phyloP scores from a whole-genome alignment of 1,284 basidiomycete genomes.

The Porphyrellus sp. region DNA sequence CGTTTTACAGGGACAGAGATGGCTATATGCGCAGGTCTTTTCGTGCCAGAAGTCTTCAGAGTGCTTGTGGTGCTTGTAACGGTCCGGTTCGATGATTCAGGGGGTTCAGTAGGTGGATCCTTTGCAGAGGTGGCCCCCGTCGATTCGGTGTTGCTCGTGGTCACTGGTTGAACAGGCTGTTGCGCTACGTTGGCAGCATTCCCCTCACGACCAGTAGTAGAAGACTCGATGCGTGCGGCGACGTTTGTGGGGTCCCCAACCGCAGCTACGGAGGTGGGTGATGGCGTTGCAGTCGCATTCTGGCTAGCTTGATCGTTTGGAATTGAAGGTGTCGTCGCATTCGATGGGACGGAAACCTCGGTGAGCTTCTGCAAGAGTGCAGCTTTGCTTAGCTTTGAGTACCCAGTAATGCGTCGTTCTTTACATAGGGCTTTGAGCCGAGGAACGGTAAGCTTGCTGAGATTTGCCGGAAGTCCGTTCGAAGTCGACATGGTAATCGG shows the following conservation, averaged over 20 bases:
- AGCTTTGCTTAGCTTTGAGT: conserved; percentile 63
- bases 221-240: background rate
- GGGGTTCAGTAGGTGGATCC: background rate
- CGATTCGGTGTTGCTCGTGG: background rate
- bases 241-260: background rate
- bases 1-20: conserved; percentile 20
- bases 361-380: conserved; percentile 53
- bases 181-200: background rate
- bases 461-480: conserved; percentile 13
- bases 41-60: conserved; percentile 7
- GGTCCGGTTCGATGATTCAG: background rate
- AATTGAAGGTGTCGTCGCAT: conserved; percentile 8
- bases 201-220: background rate
- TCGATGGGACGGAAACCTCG: background rate
- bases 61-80: background rate
- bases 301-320: background rate
- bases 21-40: conserved; percentile 25
- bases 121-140: background rate
- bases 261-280: background rate
- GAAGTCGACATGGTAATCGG: conserved; percentile 12
- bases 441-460: conserved; percentile 49
- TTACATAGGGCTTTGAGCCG: conserved; percentile 68
- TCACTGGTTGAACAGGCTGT: background rate
- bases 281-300: too few relatives aligned
- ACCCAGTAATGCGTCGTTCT: conserved; percentile 54